Conservation (phyloP, 139 green algal species). For the Chlamydomonas sp. region DNA sequence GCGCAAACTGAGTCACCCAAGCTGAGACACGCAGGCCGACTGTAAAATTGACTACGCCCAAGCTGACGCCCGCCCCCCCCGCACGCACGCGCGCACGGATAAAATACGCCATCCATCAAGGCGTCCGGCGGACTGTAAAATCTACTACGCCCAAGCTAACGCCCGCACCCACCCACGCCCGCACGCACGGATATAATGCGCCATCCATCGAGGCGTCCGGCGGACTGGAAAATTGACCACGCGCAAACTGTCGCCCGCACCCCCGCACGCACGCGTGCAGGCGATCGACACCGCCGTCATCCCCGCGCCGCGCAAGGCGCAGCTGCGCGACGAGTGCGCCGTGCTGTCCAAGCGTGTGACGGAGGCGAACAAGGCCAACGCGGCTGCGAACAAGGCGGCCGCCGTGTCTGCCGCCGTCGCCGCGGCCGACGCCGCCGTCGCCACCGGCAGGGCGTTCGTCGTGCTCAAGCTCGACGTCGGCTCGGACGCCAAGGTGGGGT, state of each 20-base stretch:
- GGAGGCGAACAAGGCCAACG: constrained; percentile 66
- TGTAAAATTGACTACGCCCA: constrained; percentile 45
- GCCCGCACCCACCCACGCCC: constrained; percentile 19
- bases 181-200: constrained; percentile 44
- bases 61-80: too few relatives aligned
- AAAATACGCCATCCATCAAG: neutral
- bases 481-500: constrained; percentile 56
- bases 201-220: neutral
- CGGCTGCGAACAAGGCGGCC: constrained; percentile 58
- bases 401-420: constrained; percentile 25
- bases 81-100: constrained; percentile 47
- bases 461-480: constrained; percentile 45
- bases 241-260: neutral
- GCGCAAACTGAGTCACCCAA: too few relatives aligned
- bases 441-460: constrained; percentile 31
- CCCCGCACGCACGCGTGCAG: constrained; percentile 1
- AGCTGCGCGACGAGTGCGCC: constrained; percentile 57
- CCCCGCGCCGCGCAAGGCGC: constrained; percentile 58
- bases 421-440: constrained; percentile 36
- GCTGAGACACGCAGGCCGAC: constrained; percentile 27
- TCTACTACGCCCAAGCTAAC: neutral
- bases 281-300: constrained; percentile 60
- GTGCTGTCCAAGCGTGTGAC: constrained; percentile 56
- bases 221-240: neutral
- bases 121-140: neutral